Conservation (phyloP, 331 rosid genomes). For the Quercus tomentella region DNA sequence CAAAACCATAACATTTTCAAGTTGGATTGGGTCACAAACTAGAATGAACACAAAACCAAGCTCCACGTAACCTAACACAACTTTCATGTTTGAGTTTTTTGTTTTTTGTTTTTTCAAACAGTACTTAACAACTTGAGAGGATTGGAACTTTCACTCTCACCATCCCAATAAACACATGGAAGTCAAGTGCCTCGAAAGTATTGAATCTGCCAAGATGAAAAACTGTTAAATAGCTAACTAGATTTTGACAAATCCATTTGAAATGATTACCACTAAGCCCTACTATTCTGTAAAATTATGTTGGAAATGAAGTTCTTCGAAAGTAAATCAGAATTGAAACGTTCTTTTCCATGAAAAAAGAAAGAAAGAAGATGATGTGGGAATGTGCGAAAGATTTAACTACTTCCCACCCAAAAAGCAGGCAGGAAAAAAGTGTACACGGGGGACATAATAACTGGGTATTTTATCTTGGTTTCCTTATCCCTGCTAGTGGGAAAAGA, state of each 20-base stretch:
- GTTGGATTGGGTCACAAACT: no score
- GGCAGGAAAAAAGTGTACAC: background rate
- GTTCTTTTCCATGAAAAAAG: background rate
- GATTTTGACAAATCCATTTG: background rate
- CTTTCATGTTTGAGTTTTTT: no score
- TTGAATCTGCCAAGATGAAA: no score
- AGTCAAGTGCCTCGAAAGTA: no score
- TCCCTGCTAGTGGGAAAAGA: background rate
- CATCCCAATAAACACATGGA: no score
- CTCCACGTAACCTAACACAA: no score
- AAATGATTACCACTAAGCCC: background rate
- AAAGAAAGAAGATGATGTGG: background rate
- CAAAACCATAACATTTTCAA: no score
- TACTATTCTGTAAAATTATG: background rate
- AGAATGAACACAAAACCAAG: no score
- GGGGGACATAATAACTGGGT: background rate
- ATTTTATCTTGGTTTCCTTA: background rate
- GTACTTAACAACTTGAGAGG: no score
- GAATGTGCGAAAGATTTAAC: slow-evolving; percentile 9
- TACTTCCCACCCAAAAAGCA: slow-evolving; percentile 16
- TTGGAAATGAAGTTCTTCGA: background rate
- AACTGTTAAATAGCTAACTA: background rate
- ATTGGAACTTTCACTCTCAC: no score
- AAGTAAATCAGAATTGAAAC: background rate
- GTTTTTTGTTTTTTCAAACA: no score